Base-by-base conservation (phyloP, 805 yeast species). In the Diddensiella transvaalensis region DNA sequence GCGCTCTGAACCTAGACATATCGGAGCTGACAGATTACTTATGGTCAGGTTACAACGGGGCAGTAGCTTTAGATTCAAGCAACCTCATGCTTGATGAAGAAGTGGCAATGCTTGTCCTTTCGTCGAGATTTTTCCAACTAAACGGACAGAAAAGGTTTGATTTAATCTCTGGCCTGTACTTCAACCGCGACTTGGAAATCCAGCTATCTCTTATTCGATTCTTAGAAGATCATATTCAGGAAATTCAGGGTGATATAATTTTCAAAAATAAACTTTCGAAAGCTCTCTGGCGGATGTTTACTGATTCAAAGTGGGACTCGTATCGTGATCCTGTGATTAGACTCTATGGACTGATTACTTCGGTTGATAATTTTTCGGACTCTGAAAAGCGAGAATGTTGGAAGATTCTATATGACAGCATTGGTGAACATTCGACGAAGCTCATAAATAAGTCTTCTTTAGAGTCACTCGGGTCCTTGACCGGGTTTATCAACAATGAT, bases 401-500 rank as follows among this genome's bases (percentile, higher is more conserved):
- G 56, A 49, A 60, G 2, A 43, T 64, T 11, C 61, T 75, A 35
- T 61, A 65, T 24, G 51, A 57, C 2, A 52, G 66, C 13, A 52
- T 68, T n/a, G 61, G 63, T 24, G 55, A 60, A 2, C 48, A 59
- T 3, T 63, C 63, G 22, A 72, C 75, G 39, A 82, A 77, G 48
- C 76, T 73, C 22, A 64, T 78, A n/a, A 70, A 66, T 48, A 65
- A 76, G 17, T 66, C 77, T 2, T 69, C 80, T 0, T 57, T 82
- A 13, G 81, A 78, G 58, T 68, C 77, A 1, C 59, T 80, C 8
- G 86, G 87, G 0, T 63, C 73, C 1, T 62, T 73, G 26, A 62
- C 72, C 3, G 64, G 66, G 1, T 39, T 32, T 11, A 18, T 47
- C 17, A 59, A 64, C 1, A 42, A 46, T 3, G 48, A 46, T 1